Conservation (phyloP, 768 basidiomycete genomes). For the Dioszegia hungarica region DNA sequence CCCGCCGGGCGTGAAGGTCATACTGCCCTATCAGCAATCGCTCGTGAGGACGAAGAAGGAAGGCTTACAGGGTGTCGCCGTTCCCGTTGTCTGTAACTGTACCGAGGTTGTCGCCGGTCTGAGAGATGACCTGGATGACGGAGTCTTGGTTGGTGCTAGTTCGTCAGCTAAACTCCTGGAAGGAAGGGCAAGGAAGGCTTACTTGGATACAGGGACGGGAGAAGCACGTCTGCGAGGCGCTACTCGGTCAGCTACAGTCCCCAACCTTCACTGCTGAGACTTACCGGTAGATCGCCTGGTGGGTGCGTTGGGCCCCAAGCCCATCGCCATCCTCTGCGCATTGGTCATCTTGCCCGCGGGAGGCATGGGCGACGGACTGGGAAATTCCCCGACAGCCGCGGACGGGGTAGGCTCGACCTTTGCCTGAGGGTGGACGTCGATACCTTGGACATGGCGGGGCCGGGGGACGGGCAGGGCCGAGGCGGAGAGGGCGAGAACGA, state of each 20-base stretch:
- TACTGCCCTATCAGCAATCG: not conserved
- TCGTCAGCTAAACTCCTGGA: not conserved
- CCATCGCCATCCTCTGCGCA: conserved; percentile 25
- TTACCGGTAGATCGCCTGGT: conserved; percentile 22
- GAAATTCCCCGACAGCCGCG: not conserved
- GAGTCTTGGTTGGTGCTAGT: not conserved
- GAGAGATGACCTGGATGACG: not conserved
- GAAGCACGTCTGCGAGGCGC: not conserved
- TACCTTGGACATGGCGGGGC: not conserved
- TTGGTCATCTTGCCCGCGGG: conserved; percentile 19
- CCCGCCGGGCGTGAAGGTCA: not conserved
- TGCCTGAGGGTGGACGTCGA: not conserved
- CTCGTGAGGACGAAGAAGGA: not conserved
- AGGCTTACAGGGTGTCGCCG: not conserved
- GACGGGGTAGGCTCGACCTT: not conserved
- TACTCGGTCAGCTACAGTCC: not conserved
- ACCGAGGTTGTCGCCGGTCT: not conserved
- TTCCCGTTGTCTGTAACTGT: not conserved
- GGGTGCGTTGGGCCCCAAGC: conserved; percentile 29
- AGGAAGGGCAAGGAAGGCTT: not conserved
- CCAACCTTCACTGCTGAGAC: not conserved
- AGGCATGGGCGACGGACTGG: not conserved
- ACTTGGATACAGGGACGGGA: conserved; percentile 5
- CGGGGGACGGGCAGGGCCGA: conserved; percentile 1
- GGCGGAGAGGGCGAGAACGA: not conserved